phyloP scores from a whole-genome alignment of 2,329 filamentous ascomycete genomes.

The Gaeumannomyces sp. region DNA sequence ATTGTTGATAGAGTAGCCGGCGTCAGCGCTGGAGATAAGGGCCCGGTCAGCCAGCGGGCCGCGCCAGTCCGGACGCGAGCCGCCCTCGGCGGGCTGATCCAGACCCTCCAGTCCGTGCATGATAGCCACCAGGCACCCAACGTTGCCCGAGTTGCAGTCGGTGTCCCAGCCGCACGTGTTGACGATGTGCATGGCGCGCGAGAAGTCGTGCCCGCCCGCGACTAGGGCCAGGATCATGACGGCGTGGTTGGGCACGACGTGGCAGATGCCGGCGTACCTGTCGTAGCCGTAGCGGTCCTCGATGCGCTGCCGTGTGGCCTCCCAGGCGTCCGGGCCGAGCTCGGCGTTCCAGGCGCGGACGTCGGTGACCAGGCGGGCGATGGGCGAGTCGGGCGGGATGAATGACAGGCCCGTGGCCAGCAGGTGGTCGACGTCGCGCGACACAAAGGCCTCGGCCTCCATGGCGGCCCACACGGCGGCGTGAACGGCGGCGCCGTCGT shows the following conservation, averaged over 20 bases:
- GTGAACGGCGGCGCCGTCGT: constrained; percentile 31
- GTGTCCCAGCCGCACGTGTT: constrained; percentile 33
- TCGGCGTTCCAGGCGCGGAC: constrained; percentile 23
- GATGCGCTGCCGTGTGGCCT: constrained; percentile 27
- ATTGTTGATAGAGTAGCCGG: constrained; percentile 30
- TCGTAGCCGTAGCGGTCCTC: constrained; percentile 27
- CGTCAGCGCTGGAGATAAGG: constrained; percentile 29
- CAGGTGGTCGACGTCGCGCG: constrained; percentile 25
- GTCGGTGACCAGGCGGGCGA: constrained; percentile 23
- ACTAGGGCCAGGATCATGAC: constrained; percentile 28
- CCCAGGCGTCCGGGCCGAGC: constrained; percentile 24
- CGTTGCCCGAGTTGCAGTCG: constrained; percentile 32
- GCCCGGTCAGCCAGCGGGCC: constrained; percentile 28
- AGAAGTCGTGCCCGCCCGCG: constrained; percentile 24
- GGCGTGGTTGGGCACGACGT: constrained; percentile 29
- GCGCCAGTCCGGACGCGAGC: constrained; percentile 24
- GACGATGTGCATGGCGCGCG: constrained; percentile 29
- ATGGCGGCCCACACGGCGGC: constrained; percentile 33
- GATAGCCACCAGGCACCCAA: constrained; percentile 29
- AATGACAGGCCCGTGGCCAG: constrained; percentile 24
- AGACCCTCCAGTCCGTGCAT: constrained; percentile 24
- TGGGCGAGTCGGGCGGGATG: constrained; percentile 23
- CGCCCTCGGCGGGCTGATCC: background rate
- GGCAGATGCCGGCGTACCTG: constrained; percentile 26
- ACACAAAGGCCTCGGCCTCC: constrained; percentile 31